Evolutionary conservation across 345 rosid species (phyloP).

Genomic region (Erodium maritimum): DNA sequence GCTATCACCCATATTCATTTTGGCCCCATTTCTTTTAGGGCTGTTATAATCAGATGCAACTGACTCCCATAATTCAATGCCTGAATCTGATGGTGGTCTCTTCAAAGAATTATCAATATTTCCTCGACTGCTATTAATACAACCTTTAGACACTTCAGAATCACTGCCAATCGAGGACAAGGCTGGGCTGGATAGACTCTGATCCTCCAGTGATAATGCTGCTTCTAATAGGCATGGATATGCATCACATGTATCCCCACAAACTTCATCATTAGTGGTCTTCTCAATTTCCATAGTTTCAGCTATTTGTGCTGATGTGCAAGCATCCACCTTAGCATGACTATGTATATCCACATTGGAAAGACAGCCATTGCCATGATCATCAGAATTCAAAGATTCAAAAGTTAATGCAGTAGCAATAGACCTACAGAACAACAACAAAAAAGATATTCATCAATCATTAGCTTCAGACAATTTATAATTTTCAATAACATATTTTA

Average conservation of each 20-base stretch:
- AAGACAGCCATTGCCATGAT: background rate
- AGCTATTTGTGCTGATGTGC: conserved; percentile 16
- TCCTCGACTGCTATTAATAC: conserved; percentile 15
- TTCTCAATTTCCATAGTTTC: conserved; percentile 18
- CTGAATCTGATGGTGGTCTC: conserved; percentile 14
- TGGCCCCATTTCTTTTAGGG: conserved; percentile 11
- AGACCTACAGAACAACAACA: background rate
- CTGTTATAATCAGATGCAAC: conserved; percentile 15
- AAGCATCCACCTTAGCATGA: conserved; percentile 12
- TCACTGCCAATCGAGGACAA: conserved; percentile 35
- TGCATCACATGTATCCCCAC: conserved; percentile 12
- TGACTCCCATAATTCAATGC: conserved; percentile 16
- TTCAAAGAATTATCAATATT: conserved; percentile 17
- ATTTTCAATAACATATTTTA: background rate
- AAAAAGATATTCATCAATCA: background rate
- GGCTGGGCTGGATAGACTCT: conserved; percentile 25
- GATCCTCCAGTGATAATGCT: conserved; percentile 33
- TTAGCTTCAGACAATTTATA: background rate
- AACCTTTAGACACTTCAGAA: conserved; percentile 22
- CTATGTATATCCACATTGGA: conserved; percentile 15
- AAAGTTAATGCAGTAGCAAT: background rate
- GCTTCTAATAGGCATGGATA: conserved; percentile 21
- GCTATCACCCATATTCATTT: conserved; percentile 13
- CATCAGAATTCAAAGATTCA: background rate
- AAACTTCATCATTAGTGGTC: conserved; percentile 19